Base-by-base conservation (phyloP, 176 grass and related monocot species). In the Elaeis guineensis region DNA sequence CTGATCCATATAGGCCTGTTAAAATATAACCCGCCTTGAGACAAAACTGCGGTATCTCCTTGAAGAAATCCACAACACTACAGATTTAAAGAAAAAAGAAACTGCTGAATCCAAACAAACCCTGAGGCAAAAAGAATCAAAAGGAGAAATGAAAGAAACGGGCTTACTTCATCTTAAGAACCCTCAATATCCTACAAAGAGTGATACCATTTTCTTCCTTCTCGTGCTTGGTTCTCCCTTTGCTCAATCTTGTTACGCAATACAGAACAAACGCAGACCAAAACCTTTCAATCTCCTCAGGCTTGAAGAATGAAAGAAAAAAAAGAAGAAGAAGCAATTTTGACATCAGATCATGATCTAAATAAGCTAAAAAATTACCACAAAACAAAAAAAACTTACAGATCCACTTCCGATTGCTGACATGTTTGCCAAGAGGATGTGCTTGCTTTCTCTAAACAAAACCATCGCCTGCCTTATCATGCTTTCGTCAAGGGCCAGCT, bases 11-110 rank as follows among this genome's bases (percentile, higher is more conserved):
- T 4, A 89, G 58, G 20, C 78, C 87, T 61, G 51, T 55, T 21
- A 98, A 56, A 74, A 91, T 54, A 25, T 75, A 78, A 28, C 76
- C 79, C 70, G 74, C 78, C 82, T 98, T 98, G 39, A 89, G 55
- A 83, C 93, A 92, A 76, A 98, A 98, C 77, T 98, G 93, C 18
- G 81, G 87, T 68, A 98, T 79, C 74, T 92, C 93, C 66, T 92
- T 92, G 67, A 98, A 92, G 62, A 98, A 98, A 44, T 86, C 87
- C 29, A 85, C 63, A 49, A 92, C 82, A 58, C 93, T 98, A 70
- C 53, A 81, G 51, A 54, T 69, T 52, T 65, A 63, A 70, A 65
- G 59, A 5, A 76, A 50, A 63, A n/a, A 61, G 16, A 62, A 28
- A 30, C 25, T 22, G 32, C 58, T 1, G 19, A 51, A 59, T 60